Percentiles rank a stretch among this genome's conserved stretches.
These are phyloP conservation scores for Dryadomyces quercivorus DNA, from an alignment of 2,329 filamentous ascomycete species.

Conservation along the genomic window DNA sequence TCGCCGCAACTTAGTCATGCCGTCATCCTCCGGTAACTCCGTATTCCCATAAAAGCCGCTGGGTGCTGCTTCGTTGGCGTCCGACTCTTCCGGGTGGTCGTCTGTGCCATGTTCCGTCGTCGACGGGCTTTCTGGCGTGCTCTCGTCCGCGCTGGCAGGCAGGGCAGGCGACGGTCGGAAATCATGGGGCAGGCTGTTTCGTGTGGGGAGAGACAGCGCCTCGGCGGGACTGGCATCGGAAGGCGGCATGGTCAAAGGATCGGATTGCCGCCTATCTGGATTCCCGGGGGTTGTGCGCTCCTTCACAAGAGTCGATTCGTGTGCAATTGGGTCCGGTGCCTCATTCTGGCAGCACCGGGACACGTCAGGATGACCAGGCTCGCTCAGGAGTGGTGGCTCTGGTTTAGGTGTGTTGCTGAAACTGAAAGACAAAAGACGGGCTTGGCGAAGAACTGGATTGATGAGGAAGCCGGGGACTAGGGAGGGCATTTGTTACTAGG, in stretches of 20 bases:
- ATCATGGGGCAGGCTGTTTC: neutral
- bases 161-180: neutral
- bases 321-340: conserved; percentile 10
- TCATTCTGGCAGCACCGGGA: conserved; percentile 11
- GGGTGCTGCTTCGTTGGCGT: conserved; percentile 1
- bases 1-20: conserved; percentile 54
- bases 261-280: neutral
- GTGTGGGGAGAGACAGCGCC: neutral
- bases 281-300: neutral
- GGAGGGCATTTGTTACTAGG: conserved; percentile 37
- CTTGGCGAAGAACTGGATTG: conserved; percentile 54
- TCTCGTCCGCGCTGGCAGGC: neutral
- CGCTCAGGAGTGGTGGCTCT: conserved; percentile 20
- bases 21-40: conserved; percentile 62
- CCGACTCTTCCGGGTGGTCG: neutral
- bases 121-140: neutral
- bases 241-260: neutral
- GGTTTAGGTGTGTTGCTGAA: conserved; percentile 19
- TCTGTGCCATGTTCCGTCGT: neutral
- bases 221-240: neutral
- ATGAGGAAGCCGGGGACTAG: conserved; percentile 55
- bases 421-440: conserved; percentile 44
- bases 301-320: neutral
- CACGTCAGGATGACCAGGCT: conserved; percentile 2
- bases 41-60: conserved; percentile 16